Base-by-base conservation (phyloP, 1,139 yeast genomes). In the Yamadazyma epiphylla region DNA sequence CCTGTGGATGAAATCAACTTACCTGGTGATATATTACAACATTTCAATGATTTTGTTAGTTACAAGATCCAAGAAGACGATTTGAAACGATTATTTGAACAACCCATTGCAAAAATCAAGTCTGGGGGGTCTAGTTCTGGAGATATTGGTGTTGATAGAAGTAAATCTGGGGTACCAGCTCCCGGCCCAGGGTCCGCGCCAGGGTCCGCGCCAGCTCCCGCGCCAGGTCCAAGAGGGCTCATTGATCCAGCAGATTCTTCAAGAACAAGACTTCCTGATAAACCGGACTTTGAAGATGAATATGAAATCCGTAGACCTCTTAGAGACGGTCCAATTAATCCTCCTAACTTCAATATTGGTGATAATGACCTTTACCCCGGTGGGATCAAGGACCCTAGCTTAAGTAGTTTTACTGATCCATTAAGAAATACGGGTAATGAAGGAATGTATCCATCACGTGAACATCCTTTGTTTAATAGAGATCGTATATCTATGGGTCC, bases 251-350 rank as follows among this genome's bases (percentile, higher is more conserved):
- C 39, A n/a, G 29, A 28, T 20, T 17, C 20, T 10, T 30, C 42
- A 5, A 27, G 27, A 14, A 25, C 22, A n/a, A 25, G 14, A 17
- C 28, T 38, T 12, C 38, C 42, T 20, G 75, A 67, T 39, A 70
- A 69, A 53, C 81, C 81, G 1, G 72, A 66, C 13, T 76, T 76
- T 48, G 81, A 76, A 25, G 80, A 75, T 46, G 81, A 76, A 43
- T 70, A 70, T 39, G 72, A 73, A 41, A 54, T 71, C 31, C 42
- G 39, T 14, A 31, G 17, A 28, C 38, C 13, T 27, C 7, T 7
- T 7, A 10, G 10, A 28, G 5, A 22, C 41, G 13, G 22, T 23
- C 15, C 26, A n/a, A 13, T 24, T 27, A 12, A 43, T 54, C 24
- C 70, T 68, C 3, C 40, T 65, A 2, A 22, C 5, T 20, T 29